Evolutionary conservation across 202 grass and related monocot genomes (phyloP).

Genomic region (Cymbopogon flexuosus): DNA sequence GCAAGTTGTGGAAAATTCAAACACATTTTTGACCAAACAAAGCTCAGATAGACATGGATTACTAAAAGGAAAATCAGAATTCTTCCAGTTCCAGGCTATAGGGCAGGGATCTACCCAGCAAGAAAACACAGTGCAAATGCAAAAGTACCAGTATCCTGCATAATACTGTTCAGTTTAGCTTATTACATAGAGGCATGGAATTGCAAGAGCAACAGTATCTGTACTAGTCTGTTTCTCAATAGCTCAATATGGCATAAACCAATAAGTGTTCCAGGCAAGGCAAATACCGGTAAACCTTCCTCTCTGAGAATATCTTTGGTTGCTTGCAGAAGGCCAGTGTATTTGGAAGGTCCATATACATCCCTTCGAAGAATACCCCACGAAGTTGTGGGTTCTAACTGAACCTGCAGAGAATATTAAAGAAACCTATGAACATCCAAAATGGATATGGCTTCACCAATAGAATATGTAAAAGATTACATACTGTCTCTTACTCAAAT

Average conservation of each 20-base stretch:
- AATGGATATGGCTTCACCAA: background rate
- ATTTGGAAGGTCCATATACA: conserved; percentile 69
- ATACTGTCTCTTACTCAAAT: background rate
- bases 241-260: background rate
- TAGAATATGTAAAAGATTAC: no score
- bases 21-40: background rate
- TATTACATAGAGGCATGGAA: conserved; percentile 14
- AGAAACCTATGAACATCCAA: conserved; percentile 13
- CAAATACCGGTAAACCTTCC: conserved; percentile 93
- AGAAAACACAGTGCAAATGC: background rate
- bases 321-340: conserved; percentile 82
- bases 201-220: background rate
- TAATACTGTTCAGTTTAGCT: background rate
- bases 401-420: conserved; percentile 59
- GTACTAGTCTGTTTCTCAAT: background rate
- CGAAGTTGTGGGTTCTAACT: conserved; percentile 74
- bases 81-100: conserved; percentile 8
- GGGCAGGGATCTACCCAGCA: background rate
- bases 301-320: conserved; percentile 89
- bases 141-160: background rate
- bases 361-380: conserved; percentile 60
- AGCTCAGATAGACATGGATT: background rate
- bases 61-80: background rate
- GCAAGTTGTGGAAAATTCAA: background rate
- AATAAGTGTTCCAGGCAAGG: conserved; percentile 22